Evolutionary conservation across 2,329 filamentous ascomycete genomes (phyloP), one percentile per base, ranked within the genome.

Genomic region (Alternaria hordeiaustralica): DNA sequence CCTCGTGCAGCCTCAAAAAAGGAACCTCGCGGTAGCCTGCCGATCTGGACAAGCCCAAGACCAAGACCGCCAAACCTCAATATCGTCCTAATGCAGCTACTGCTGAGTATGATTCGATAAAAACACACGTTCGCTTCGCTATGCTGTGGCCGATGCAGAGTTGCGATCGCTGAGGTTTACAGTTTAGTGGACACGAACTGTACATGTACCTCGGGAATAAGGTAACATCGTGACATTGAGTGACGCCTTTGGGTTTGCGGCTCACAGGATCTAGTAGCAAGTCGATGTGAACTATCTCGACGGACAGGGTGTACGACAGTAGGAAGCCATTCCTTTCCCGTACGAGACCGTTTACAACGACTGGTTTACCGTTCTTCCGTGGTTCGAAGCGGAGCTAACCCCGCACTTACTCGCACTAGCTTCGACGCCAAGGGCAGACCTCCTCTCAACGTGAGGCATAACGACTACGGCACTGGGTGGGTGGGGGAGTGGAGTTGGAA

Each of bases 391-490:
- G 49, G 56, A 47, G 55, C 56, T 65, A 68, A 70, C 71, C 71
- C 71, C 71, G 71, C 71, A 72, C 67, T 65, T 62, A 36, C 60
- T 46, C 30, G 41, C 65, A 65, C 55, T 71, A 70, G 69, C 36
- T 55, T 70, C 63, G 62, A 65, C 63, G 70, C 73, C 71, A 73
- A 75, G 65, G 18, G 30, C 26, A 55, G 36, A 58, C 60, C 66
- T 68, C 67, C 69, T 68, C 70, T 65, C 55, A 51, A 55, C 36
- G 28, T 53, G 54, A 65, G 51, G 55, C 63, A 62, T 58, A 54
- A 15, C 55, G 45, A 55, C 70, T 69, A 67, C 67, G 36, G 36
- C n/a, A 41, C 36, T 41, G 36, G 36, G n/a, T 18, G n/a, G 36
- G 33, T 30, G 33, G 33, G 15, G 33, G 7, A 7, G 36, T 41